A percentile compares a stretch with the other conserved stretches of the same genome.
Conservation (phyloP, 768 basidiomycete species). For the Boletus reticulatus region DNA sequence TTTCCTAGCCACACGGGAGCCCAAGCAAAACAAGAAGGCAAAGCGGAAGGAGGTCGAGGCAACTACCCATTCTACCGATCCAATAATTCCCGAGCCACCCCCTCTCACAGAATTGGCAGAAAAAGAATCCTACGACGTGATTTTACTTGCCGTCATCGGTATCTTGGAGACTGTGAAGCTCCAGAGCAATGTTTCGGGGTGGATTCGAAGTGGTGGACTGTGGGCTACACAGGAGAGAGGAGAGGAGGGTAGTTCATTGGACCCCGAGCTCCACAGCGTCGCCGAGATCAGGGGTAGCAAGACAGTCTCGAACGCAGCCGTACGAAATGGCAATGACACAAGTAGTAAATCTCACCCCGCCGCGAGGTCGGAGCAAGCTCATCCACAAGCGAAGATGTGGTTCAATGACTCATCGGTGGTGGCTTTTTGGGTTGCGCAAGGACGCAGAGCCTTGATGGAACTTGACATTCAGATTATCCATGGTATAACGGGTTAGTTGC, state of each 20-base stretch:
- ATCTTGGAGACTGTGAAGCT: conserved; percentile 56
- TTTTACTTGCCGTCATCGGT: conserved; percentile 61
- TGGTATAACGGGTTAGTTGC: conserved; percentile 37
- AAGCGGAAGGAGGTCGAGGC: background rate
- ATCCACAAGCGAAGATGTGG: conserved; percentile 40
- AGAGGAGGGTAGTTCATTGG: background rate
- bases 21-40: conserved; percentile 10
- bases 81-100: background rate
- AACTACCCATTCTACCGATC: background rate
- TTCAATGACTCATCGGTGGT: conserved; percentile 46
- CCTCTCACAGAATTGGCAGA: background rate
- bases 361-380: conserved; percentile 3
- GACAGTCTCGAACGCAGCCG: background rate
- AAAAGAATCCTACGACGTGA: conserved; percentile 44
- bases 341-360: conserved; percentile 9
- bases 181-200: conserved; percentile 64
- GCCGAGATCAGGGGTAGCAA: background rate
- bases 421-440: conserved; percentile 50
- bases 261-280: background rate
- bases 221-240: conserved; percentile 14
- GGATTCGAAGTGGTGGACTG: conserved; percentile 61
- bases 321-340: conserved; percentile 15
- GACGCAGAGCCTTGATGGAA: conserved; percentile 46
- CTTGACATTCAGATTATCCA: conserved; percentile 46
- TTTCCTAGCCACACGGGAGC: conserved; percentile 19